A percentile compares a stretch with the other conserved stretches of the same genome.
These are phyloP conservation scores for Limnanthes douglasii DNA, from an alignment of 345 rosid species.

Conservation along the genomic window DNA sequence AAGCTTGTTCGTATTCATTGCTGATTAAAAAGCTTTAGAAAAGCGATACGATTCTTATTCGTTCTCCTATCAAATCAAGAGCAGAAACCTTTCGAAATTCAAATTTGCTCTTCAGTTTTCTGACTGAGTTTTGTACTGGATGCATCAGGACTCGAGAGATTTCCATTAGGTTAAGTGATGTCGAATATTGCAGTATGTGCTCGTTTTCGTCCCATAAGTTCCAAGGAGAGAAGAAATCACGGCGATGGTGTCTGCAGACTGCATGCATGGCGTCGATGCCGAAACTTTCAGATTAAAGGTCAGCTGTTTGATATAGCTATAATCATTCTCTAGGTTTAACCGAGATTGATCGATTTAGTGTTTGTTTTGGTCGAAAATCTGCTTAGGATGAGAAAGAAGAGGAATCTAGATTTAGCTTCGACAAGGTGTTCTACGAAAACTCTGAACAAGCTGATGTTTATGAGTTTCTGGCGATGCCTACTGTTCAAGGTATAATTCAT, in stretches of 20 bases:
- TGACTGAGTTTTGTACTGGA: too few relatives aligned
- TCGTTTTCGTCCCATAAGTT: constrained; percentile 67
- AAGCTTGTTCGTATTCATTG: too few relatives aligned
- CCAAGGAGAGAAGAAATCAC: constrained; percentile 39
- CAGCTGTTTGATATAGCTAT: neutral
- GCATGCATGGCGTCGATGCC: constrained; percentile 28
- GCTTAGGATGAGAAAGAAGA: constrained; percentile 61
- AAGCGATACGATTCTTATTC: too few relatives aligned
- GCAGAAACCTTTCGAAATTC: too few relatives aligned
- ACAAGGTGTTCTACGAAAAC: constrained; percentile 45
- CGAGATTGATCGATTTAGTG: constrained; percentile 1
- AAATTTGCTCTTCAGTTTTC: too few relatives aligned
- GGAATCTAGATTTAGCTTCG: constrained; percentile 41
- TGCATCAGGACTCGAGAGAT: too few relatives aligned
- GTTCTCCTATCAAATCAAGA: too few relatives aligned
- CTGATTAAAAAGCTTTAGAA: too few relatives aligned
- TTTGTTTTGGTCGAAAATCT: neutral
- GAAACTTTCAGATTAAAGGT: constrained; percentile 64
- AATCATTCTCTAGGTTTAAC: neutral
- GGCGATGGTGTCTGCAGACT: constrained; percentile 35
- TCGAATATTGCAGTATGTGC: constrained; percentile 59
- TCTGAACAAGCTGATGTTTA: constrained; percentile 50
- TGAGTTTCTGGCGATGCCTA: constrained; percentile 55
- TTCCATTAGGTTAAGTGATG: too few relatives aligned
- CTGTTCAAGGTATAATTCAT: constrained; percentile 60